phyloP scores from a whole-genome alignment of 2,329 filamentous ascomycete genomes.

The Hymenoscyphus fraxineus region DNA sequence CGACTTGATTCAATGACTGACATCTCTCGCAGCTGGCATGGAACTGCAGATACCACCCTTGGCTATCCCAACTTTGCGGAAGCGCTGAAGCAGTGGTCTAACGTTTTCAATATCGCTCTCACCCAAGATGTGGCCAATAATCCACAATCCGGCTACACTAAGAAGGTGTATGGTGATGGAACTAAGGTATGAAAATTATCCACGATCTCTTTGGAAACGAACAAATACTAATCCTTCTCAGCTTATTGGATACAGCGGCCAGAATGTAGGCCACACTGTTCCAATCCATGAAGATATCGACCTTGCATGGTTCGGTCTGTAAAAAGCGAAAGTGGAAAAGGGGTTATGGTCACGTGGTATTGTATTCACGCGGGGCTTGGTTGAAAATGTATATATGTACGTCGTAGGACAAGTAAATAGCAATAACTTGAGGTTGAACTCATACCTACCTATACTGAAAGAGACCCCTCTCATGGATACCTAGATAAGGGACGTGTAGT shows the following conservation, averaged over 20 bases:
- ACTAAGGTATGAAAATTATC: conserved; percentile 9
- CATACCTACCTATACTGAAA: too few species aligned
- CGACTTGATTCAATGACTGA: neutral
- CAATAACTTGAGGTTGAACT: too few species aligned
- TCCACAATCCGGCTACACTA: conserved; percentile 33
- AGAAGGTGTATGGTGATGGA: conserved; percentile 37
- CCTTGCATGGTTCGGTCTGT: conserved; percentile 24
- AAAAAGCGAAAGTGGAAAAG: neutral
- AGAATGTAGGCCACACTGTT: conserved; percentile 34
- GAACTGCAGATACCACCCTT: conserved; percentile 39
- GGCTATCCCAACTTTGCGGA: conserved; percentile 41
- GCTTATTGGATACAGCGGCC: conserved; percentile 33
- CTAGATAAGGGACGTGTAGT: too few species aligned
- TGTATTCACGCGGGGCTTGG: too few species aligned
- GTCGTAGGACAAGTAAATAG: too few species aligned
- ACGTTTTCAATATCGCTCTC: conserved; percentile 38
- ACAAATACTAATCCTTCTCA: conserved; percentile 2
- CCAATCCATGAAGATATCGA: conserved; percentile 32
- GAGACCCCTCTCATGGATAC: too few species aligned
- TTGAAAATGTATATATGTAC: too few species aligned
- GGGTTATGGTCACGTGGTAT: too few species aligned
- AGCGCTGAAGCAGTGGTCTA: conserved; percentile 45
- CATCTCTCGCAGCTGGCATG: conserved; percentile 27
- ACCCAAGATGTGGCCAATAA: conserved; percentile 30
- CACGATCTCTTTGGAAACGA: too few species aligned